Evolutionary conservation across 192 early-diverging fungal species (phyloP), one percentile per base, ranked within the genome.

Genomic region (Coemansia sp.): DNA sequence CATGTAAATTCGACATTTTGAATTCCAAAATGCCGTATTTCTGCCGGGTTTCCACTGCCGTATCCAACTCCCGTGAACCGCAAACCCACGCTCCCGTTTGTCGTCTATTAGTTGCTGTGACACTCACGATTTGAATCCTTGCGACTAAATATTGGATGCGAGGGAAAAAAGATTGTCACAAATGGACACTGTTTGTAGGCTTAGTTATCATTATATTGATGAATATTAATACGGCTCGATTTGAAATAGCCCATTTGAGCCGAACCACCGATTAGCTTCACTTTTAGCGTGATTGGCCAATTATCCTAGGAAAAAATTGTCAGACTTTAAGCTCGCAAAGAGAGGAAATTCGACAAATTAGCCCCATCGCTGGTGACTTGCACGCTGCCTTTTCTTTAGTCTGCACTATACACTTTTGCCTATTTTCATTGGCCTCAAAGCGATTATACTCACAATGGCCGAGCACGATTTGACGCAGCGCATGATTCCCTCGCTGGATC

Each of bases 401-500:
- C 29, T 32, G 29, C 29, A 32, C 29, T 32, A 32, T 32, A 32
- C 29, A 32, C 41, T 43, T 43, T 43, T 43, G 41, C 41, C 11
- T n/a, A 43, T 43, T 43, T 43, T 43, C 41, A 43, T 43, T 43
- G 41, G 41, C 41, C 16, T 49, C 16, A n/a, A 49, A 19, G 7
- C 8, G 47, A 49, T 49, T 49, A n/a, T 49, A 6, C 7, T 18
- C 47, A 19, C 16, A 49, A 82, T 77, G 80, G 74, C 88, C 59
- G 79, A 86, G 54, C 84, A 92, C 83, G 92, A 94, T 82, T 78
- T 93, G 74, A 94, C 89, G 18, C 63, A 84, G 66, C 86, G 83
- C 60, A 89, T 94, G 88, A 88, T 91, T 66, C 85, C 88, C n/a
- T 90, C 85, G 79, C 83, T 90, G 90, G 92, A 97, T 86, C 88